Evolutionary conservation across 2,329 filamentous ascomycete genomes (phyloP).

Genomic region (Cryphonectria naterciae): DNA sequence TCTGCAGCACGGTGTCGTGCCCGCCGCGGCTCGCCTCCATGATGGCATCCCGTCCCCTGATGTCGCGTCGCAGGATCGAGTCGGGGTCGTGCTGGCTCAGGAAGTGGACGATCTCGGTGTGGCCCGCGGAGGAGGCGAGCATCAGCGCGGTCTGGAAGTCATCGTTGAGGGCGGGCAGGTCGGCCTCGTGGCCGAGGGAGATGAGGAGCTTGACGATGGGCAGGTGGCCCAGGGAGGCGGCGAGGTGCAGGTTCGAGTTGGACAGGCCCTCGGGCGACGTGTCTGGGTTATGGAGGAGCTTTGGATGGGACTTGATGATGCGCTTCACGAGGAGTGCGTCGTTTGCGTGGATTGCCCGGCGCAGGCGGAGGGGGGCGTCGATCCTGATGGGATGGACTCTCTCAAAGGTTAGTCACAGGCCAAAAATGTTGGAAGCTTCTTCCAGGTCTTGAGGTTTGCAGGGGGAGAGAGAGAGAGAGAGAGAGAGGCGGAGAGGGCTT

Average conservation of each 20-base stretch:
- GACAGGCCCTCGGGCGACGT: constrained; percentile 67
- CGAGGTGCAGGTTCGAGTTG: constrained; percentile 84
- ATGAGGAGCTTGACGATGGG: constrained; percentile 73
- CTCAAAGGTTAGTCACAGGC: neutral
- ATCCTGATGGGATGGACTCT: constrained; percentile 58
- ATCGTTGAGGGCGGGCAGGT: constrained; percentile 75
- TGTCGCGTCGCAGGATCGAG: constrained; percentile 68
- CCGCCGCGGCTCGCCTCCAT: constrained; percentile 66
- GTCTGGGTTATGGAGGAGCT: constrained; percentile 79
- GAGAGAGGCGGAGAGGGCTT: neutral
- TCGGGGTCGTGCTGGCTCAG: constrained; percentile 67
- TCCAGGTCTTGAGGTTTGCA: neutral
- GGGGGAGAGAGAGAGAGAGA: neutral
- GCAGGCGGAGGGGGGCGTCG: constrained; percentile 74
- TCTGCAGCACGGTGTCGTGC: constrained; percentile 67
- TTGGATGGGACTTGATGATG: constrained; percentile 74
- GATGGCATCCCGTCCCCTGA: constrained; percentile 71
- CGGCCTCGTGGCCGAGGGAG: constrained; percentile 70
- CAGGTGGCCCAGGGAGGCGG: constrained; percentile 72
- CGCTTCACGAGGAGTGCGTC: constrained; percentile 73
- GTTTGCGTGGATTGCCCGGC: constrained; percentile 78
- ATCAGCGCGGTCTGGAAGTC: constrained; percentile 81
- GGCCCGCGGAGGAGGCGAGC: constrained; percentile 71
- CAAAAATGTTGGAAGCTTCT: neutral
- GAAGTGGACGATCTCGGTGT: constrained; percentile 74